These are phyloP conservation scores for Colletotrichum sp. DNA, from an alignment of 2,329 filamentous ascomycete species.

Conservation along the genomic window DNA sequence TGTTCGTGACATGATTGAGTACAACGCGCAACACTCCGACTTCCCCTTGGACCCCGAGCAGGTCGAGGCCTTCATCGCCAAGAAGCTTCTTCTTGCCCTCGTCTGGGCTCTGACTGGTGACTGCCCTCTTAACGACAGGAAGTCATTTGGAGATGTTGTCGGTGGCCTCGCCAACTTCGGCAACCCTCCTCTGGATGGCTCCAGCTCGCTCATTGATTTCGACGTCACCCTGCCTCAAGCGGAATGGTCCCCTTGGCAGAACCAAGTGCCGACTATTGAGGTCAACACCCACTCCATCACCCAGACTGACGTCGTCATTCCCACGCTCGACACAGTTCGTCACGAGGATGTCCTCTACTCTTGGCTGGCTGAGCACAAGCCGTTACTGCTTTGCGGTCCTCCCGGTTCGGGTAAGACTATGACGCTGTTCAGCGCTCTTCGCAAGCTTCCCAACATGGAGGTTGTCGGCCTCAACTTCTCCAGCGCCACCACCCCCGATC, in stretches of 20 bases:
- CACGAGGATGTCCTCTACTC: conserved; percentile 99
- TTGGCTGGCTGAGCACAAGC: conserved; percentile 98
- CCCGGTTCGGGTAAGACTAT: conserved; percentile 99
- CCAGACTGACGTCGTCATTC: conserved; percentile 98
- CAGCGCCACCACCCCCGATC: conserved; percentile 95
- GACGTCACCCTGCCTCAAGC: conserved; percentile 86
- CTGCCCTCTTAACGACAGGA: conserved; percentile 86
- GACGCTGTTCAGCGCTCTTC: conserved; percentile 96
- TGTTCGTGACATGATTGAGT: conserved; percentile 90
- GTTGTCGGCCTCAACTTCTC: conserved; percentile 99
- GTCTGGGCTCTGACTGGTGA: conserved; percentile 98
- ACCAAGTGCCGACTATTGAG: conserved; percentile 90
- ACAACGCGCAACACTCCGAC: conserved; percentile 92
- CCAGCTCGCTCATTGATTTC: conserved; percentile 91
- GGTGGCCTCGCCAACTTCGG: conserved; percentile 85
- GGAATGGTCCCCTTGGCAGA: conserved; percentile 94
- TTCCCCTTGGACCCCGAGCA: conserved; percentile 92
- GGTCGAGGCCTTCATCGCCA: conserved; percentile 86
- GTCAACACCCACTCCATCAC: conserved; percentile 98
- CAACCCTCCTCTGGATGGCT: conserved; percentile 78
- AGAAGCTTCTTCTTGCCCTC: conserved; percentile 90
- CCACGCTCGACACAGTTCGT: conserved; percentile 93
- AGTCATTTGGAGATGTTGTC: conserved; percentile 85
- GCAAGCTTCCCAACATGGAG: conserved; percentile 98
- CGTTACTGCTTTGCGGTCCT: conserved; percentile 92